phyloP scores from a whole-genome alignment of 257 asterid species.

The Ilex aquifolium region DNA sequence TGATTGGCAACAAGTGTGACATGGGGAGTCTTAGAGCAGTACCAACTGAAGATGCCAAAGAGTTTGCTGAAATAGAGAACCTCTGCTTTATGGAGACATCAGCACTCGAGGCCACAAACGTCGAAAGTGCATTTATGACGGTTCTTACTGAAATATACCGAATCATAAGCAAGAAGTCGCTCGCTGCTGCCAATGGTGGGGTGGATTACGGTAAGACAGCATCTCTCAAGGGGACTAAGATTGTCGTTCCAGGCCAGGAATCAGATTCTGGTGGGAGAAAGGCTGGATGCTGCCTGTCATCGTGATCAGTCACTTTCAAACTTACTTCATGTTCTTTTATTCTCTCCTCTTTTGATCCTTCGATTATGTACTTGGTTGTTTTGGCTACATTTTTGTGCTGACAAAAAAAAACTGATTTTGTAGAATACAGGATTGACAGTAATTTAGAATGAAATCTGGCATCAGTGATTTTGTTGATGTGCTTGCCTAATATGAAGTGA shows the following conservation, averaged over 20 bases:
- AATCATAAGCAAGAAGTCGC: constrained; percentile 61
- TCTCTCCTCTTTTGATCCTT: neutral
- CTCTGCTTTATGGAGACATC: constrained; percentile 88
- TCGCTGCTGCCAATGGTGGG: constrained; percentile 25
- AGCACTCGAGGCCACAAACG: constrained; percentile 75
- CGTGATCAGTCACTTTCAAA: no score
- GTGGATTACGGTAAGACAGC: constrained; percentile 34
- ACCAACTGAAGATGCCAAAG: constrained; percentile 80
- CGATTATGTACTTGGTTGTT: constrained; percentile 3
- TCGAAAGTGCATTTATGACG: constrained; percentile 62
- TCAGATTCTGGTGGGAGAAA: constrained; percentile 34
- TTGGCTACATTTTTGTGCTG: neutral
- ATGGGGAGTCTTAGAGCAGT: constrained; percentile 73
- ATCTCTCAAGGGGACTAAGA: constrained; percentile 59
- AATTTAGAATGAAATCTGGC: no score
- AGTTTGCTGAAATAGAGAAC: constrained; percentile 82
- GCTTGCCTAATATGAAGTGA: no score
- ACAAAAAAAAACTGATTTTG: no score
- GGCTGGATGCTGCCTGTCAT: constrained; percentile 53
- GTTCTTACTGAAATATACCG: constrained; percentile 53
- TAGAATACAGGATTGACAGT: no score
- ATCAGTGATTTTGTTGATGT: no score
- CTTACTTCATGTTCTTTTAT: constrained; percentile 6
- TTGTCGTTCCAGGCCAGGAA: constrained; percentile 50
- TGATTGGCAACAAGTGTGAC: constrained; percentile 72